phyloP scores from a whole-genome alignment of 208 protist species.

The Wallacemonas sp. region DNA sequence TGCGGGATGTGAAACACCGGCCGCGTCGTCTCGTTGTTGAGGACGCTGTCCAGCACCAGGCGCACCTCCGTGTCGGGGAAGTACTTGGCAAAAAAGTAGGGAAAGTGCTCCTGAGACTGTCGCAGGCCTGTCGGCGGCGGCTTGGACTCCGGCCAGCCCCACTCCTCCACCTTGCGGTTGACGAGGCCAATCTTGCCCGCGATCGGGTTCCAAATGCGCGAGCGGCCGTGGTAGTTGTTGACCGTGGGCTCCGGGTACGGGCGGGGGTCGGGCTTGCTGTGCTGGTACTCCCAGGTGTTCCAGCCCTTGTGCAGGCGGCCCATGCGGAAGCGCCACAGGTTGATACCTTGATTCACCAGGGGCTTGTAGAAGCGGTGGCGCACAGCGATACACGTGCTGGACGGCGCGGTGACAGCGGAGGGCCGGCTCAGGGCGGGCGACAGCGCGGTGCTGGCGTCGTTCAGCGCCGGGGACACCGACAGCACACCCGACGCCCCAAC shows the following conservation, averaged over 20 bases:
- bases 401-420: neutral
- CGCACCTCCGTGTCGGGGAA: conserved; percentile 82
- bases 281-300: conserved; percentile 78
- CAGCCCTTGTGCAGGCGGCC: conserved; percentile 77
- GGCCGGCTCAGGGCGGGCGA: neutral
- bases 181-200: conserved; percentile 83
- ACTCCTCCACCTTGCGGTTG: conserved; percentile 77
- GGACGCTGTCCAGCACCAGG: conserved; percentile 83
- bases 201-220: conserved; percentile 85
- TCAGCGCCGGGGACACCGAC: neutral
- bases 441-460: too few species aligned
- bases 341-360: conserved; percentile 77
- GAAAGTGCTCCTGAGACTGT: conserved; percentile 76
- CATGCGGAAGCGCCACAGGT: conserved; percentile 84
- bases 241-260: conserved; percentile 82
- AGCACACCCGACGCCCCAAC: neutral
- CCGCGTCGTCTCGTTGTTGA: conserved; percentile 84
- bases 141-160: conserved; percentile 71
- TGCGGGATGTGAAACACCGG: conserved; percentile 84
- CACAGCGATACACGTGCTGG: conserved; percentile 2
- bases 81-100: conserved; percentile 79
- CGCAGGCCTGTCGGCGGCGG: conserved; percentile 83
- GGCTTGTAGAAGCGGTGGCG: conserved; percentile 84
- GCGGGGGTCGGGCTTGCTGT: conserved; percentile 68
- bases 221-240: conserved; percentile 88